A percentile compares a stretch with the other conserved stretches of the same genome.
phyloP scores from a whole-genome alignment of 2,329 filamentous ascomycete genomes.

The Aspergillus fischeri region DNA sequence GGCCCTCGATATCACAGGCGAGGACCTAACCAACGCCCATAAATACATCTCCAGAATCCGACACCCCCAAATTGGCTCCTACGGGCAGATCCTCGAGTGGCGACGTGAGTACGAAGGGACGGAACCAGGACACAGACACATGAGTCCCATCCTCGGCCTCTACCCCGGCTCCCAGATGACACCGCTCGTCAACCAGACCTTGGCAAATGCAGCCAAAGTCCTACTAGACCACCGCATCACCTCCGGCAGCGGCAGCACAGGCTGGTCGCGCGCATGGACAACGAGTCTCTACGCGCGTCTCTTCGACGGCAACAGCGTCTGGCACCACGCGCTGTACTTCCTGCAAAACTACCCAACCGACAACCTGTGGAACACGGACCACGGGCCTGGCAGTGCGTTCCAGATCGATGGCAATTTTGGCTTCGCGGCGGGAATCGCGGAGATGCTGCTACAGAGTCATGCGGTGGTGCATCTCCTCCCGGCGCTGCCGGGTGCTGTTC shows the following conservation, averaged over 20 bases:
- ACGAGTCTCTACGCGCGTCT: constrained; percentile 46
- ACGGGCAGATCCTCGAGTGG: constrained; percentile 31
- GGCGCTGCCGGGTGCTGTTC: constrained; percentile 30
- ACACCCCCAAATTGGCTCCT: constrained; percentile 16
- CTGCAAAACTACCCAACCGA: constrained; percentile 4
- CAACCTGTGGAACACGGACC: constrained; percentile 12
- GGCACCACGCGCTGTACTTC: constrained; percentile 34
- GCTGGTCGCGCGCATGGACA: constrained; percentile 48
- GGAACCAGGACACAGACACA: constrained; percentile 49
- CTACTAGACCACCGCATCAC: constrained; percentile 7
- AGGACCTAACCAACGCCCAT: constrained; percentile 4
- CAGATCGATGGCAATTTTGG: constrained; percentile 50
- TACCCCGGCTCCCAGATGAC: constrained; percentile 42
- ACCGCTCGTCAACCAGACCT: constrained; percentile 25
- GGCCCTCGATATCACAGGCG: background rate
- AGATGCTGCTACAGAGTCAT: constrained; percentile 42
- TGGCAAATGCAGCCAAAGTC: constrained; percentile 18
- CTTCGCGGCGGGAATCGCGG: constrained; percentile 41
- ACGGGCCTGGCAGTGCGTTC: constrained; percentile 30
- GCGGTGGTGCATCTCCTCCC: constrained; percentile 32
- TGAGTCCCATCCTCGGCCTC: constrained; percentile 48
- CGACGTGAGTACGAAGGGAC: constrained; percentile 33
- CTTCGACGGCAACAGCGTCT: constrained; percentile 30
- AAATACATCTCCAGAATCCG: constrained; percentile 5
- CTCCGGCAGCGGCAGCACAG: constrained; percentile 39